Conservation (phyloP, 176 grass and related monocot genomes). For the Thalia dealbata region DNA sequence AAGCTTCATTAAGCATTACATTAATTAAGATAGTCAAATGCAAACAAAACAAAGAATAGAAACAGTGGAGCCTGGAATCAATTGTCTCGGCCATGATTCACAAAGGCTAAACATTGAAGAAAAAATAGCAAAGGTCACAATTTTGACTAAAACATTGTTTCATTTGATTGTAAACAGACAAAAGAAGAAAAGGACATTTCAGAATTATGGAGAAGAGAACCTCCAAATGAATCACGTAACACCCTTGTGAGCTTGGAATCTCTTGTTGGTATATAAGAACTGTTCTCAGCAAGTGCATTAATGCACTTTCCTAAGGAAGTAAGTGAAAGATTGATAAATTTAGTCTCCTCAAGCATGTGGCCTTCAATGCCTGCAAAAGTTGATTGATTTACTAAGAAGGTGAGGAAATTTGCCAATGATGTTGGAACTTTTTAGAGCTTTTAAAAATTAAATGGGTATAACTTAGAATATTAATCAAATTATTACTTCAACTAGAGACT, state of each 20-base stretch:
- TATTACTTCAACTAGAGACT: too few species aligned
- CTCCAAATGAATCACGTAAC: slow-evolving; percentile 98
- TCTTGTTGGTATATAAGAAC: slow-evolving; percentile 81
- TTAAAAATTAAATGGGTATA: not conserved
- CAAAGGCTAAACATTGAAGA: too few species aligned
- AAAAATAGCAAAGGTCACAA: too few species aligned
- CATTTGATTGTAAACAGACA: not conserved
- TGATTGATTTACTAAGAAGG: not conserved
- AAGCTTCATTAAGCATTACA: not conserved
- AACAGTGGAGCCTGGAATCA: not conserved
- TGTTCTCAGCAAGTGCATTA: slow-evolving; percentile 90
- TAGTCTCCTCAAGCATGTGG: slow-evolving; percentile 94
- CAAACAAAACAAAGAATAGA: not conserved
- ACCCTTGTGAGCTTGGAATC: slow-evolving; percentile 96
- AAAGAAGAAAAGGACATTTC: not conserved
- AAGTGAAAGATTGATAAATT: slow-evolving; percentile 96
- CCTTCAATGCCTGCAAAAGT: slow-evolving; percentile 76
- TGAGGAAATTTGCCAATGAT: not conserved
- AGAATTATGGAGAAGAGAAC: slow-evolving; percentile 24
- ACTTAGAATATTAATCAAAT: too few species aligned
- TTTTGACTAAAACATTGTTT: not conserved
- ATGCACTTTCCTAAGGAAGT: slow-evolving; percentile 92
- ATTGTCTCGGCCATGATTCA: not conserved
- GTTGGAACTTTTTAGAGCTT: not conserved
- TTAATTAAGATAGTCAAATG: not conserved